Conservation (phyloP, 495 filamentous ascomycete species). For the Daldinia loculata region DNA sequence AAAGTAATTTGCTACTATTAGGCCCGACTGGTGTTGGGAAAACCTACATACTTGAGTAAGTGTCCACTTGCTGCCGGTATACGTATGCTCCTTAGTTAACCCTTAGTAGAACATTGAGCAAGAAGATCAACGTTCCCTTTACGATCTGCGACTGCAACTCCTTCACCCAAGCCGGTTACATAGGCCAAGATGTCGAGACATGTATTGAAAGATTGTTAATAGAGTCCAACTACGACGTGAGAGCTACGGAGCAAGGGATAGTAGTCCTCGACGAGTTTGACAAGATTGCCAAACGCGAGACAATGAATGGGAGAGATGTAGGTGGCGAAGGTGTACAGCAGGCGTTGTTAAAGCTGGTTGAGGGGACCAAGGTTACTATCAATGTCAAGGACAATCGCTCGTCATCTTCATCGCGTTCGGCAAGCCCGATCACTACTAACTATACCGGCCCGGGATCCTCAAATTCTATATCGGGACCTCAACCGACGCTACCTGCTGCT, state of each 20-base stretch:
- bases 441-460: constrained; percentile 49
- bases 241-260: constrained; percentile 87
- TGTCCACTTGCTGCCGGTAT: neutral
- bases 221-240: constrained; percentile 88
- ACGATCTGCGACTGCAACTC: constrained; percentile 97
- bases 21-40: constrained; percentile 97
- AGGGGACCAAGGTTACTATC: constrained; percentile 91
- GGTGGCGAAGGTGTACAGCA: constrained; percentile 96
- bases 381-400: constrained; percentile 83
- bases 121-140: constrained; percentile 86
- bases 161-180: constrained; percentile 96
- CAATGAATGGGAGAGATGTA: constrained; percentile 74
- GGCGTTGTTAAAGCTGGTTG: constrained; percentile 92
- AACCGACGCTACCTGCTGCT: constrained; percentile 48
- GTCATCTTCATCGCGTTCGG: constrained; percentile 54
- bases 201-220: constrained; percentile 90
- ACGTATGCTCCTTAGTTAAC: constrained; percentile 21
- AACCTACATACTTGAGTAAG: constrained; percentile 86
- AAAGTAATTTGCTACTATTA: constrained; percentile 92
- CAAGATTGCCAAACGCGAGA: constrained; percentile 78
- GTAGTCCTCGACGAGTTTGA: constrained; percentile 96
- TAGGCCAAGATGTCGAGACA: constrained; percentile 93
- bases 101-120: constrained; percentile 55
- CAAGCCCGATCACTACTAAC: constrained; percentile 51
- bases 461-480: constrained; percentile 44